phyloP scores from a whole-genome alignment of 495 filamentous ascomycete species.

The Aspergillus biplanus region DNA sequence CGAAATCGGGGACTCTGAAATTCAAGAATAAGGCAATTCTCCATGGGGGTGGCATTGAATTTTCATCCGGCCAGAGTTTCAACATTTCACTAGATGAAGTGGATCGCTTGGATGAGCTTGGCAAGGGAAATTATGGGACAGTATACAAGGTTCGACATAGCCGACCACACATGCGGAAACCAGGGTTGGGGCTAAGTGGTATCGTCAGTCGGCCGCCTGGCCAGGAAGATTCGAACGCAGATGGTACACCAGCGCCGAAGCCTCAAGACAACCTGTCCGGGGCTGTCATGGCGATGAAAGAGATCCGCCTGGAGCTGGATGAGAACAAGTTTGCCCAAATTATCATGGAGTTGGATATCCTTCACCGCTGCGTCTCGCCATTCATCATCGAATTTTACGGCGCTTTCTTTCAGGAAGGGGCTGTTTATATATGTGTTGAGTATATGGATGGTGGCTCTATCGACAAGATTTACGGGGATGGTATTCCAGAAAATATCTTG shows the following conservation, averaged over 20 bases:
- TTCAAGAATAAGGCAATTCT: conserved; percentile 94
- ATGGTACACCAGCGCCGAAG: conserved; percentile 17
- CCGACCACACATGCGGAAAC: conserved; percentile 74
- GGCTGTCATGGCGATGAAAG: conserved; percentile 97
- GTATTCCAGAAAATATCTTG: conserved; percentile 85
- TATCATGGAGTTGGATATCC: conserved; percentile 96
- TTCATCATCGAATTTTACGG: conserved; percentile 99
- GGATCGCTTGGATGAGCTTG: conserved; percentile 91
- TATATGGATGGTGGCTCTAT: conserved; percentile 99
- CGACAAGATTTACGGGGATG: conserved; percentile 94
- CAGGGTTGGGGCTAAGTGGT: conserved; percentile 73
- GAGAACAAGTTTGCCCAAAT: conserved; percentile 96
- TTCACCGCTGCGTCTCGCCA: conserved; percentile 92
- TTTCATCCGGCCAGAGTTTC: conserved; percentile 86
- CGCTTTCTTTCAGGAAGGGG: conserved; percentile 98
- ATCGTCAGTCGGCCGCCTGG: conserved; percentile 48
- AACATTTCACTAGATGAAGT: conserved; percentile 95
- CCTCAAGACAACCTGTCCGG: conserved; percentile 57
- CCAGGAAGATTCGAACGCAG: conserved; percentile 31
- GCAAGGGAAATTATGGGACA: conserved; percentile 98
- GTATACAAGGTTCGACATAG: conserved; percentile 95
- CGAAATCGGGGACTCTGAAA: conserved; percentile 84
- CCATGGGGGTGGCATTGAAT: conserved; percentile 86
- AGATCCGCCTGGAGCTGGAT: conserved; percentile 95
- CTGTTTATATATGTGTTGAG: conserved; percentile 99